Base-by-base conservation (phyloP, 805 yeast genomes). In the Blastobotrys mokoenaii region DNA sequence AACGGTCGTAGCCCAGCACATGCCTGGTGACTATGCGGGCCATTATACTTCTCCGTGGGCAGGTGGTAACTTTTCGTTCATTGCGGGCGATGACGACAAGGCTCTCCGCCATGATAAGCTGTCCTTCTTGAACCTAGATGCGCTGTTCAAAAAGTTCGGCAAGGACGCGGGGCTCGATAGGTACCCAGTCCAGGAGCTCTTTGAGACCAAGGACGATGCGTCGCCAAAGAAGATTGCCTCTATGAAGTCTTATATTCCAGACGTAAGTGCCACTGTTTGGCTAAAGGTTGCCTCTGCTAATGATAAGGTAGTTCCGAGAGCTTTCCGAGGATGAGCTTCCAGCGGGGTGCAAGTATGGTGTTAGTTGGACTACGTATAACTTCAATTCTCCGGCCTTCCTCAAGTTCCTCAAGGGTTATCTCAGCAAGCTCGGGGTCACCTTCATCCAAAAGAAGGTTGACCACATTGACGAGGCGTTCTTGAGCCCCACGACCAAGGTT, bases 11-110 rank as follows among this genome's bases (percentile, higher is more conserved):
- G 90, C 85, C 6, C 76, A 82, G 56, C 74, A 72, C 53, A 61
- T 80, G 33, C 94, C 95, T 2, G 95, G 94, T 3, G 95, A 85
- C 56, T 82, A 77, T 51, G 78, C 87, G 3, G 75, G 76, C 46
- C 69, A 75, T 41, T 85, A 81, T 61, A 79, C 95, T 1, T 82
- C 89, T 0, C 95, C 95, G 0, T 82, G 82, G 75, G 95, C 95
- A 1, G 82, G 82, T 20, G 82, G 79, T 6, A 77, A 77, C 57
- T 77, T 76, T 55, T 72, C 79, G 2, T 68, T 75, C 49, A 80
- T 82, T 40, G 73, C 84, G 0, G 83, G 80, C 1, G 70, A 72
- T 48, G 84, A 79, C 51, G 61, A 61, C 2, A 68, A 64, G n/a
- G 68, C 75, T 0, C 54, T 80, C 43, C 58, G 57, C 3, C 78